Evolutionary conservation across 2,329 filamentous ascomycete species (phyloP).

Genomic region (Fusarium marasasianum): DNA sequence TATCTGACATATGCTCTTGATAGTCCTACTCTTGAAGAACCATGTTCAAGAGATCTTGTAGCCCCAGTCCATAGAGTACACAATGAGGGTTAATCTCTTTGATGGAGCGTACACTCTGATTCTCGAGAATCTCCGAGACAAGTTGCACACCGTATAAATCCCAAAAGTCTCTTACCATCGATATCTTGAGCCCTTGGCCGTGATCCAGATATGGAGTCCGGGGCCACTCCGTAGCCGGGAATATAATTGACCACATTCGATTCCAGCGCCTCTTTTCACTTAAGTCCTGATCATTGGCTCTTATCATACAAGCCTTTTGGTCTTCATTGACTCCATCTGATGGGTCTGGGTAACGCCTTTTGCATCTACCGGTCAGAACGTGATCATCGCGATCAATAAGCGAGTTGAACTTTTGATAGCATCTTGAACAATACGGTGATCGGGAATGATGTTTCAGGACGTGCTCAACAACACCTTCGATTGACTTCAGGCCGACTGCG

Average conservation of each 20-base stretch:
- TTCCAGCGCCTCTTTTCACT: background rate
- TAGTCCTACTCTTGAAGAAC: background rate
- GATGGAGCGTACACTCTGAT: too few species aligned
- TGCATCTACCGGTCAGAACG: background rate
- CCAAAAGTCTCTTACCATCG: background rate
- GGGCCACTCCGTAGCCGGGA: background rate
- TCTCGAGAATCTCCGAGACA: background rate
- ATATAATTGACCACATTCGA: background rate
- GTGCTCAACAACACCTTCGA: background rate
- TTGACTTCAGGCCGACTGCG: rapidly evolving
- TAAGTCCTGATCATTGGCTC: background rate
- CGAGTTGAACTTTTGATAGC: background rate
- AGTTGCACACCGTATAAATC: background rate
- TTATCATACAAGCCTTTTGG: background rate
- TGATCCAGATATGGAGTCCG: background rate
- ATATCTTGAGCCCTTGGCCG: rapidly evolving
- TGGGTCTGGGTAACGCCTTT: rapidly evolving
- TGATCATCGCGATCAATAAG: background rate
- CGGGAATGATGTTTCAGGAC: background rate
- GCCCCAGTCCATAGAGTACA: background rate
- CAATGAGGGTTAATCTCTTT: background rate
- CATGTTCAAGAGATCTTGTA: background rate
- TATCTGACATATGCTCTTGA: too few species aligned
- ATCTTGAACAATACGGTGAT: background rate
- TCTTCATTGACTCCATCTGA: background rate